Base-by-base conservation (phyloP, 345 rosid species). In the Ceriops zippeliana region DNA sequence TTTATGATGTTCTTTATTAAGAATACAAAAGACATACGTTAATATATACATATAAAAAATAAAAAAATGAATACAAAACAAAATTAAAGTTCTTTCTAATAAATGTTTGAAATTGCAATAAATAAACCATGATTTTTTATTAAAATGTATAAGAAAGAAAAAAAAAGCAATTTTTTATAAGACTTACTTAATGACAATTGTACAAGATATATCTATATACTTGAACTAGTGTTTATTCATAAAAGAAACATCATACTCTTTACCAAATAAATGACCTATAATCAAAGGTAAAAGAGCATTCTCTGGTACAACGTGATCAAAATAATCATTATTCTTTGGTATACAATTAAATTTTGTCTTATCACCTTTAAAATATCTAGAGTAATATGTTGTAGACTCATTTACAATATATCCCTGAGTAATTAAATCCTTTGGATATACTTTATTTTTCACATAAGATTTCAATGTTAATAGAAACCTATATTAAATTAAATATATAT, bases 311-410 rank as follows among this genome's bases (percentile, higher is more conserved):
- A 8, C 15, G 0, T 2, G 0, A 5, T 17, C 56, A 58, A 9
- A 65, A 60, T 27, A 58, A 69, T 27, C 27, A 20, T 59, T 47
- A 7, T 46, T 6, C 16, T 31, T 42, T 16, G 31, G 9, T 5
- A 2, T 16, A 46, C 2, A 3, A 30, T 61, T 70, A 32, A 51
- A 70, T 38, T 34, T 61, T 6, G 21, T 70, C 22, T 34, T 6
- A 16, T 22, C 20, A 26, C 26, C 35, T 17, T 22, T 6, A 19
- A 62, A 52, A 11, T 70, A 62, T 19, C 67, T 62, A 13, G 20
- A 70, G 24, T 61, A 70, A 51, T 52, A 27, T n/a, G 67, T 70
- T 37, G 53, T 61, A 28, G 52, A 70, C 16, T 62, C 62, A 5
- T 57, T 34, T 31, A 61, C 61, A 51, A 70, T 52, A 19, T 70